Conservation (phyloP, 352 stramenopile species). For the Chrysophaeum taylorii region DNA sequence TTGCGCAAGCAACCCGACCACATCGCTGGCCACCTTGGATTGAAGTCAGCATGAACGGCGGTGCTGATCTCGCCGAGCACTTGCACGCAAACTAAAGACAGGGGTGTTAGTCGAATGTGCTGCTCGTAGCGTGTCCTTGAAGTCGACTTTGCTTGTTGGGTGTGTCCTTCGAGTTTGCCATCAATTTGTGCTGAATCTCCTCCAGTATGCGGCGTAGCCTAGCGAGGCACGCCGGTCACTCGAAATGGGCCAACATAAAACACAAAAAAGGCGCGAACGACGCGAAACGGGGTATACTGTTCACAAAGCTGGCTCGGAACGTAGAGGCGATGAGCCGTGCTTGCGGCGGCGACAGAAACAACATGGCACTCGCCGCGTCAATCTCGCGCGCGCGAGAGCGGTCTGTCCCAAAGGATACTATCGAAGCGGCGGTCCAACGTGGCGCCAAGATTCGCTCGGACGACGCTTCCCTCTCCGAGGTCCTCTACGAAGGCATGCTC, state of each 20-base stretch:
- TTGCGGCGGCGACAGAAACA: not conserved
- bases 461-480: not conserved
- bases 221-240: slow-evolving; percentile 22
- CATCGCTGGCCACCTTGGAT: too few species aligned
- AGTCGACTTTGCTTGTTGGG: too few species aligned
- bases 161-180: too few species aligned
- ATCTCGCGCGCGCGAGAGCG: slow-evolving; percentile 12
- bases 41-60: too few species aligned
- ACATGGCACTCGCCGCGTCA: not conserved
- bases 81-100: too few species aligned
- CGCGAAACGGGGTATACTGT: not conserved
- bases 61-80: too few species aligned
- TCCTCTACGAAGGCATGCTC: slow-evolving; percentile 18
- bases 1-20: too few species aligned
- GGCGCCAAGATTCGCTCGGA: not conserved
- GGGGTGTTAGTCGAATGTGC: too few species aligned
- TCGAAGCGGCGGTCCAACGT: not conserved
- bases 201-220: too few species aligned
- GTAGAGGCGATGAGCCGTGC: not conserved
- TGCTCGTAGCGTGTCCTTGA: too few species aligned
- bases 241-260: slow-evolving; percentile 26
- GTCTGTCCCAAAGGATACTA: slow-evolving; percentile 12
- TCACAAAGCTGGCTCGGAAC: slow-evolving; percentile 4
- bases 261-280: slow-evolving; percentile 21
- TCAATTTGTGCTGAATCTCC: too few species aligned